Evolutionary conservation across 805 yeast species (phyloP).

Genomic region (Clavispora vitiphila): DNA sequence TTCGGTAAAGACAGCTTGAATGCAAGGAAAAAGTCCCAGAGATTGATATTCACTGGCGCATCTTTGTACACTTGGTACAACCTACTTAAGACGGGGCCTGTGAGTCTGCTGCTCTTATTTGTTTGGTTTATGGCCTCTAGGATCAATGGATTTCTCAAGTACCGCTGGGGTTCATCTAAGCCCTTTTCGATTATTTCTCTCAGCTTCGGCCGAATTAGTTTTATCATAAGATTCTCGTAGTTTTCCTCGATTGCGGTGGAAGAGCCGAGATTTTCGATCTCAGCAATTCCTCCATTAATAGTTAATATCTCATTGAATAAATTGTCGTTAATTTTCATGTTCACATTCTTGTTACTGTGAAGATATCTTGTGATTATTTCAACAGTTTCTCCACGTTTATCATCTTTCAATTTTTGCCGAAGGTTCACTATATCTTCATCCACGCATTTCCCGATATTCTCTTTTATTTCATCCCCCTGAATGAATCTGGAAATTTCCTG

Average conservation of each 20-base stretch:
- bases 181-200: conserved; percentile 27
- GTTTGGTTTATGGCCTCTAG: conserved; percentile 1
- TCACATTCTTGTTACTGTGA: conserved; percentile 11
- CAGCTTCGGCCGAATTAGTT: conserved; percentile 32
- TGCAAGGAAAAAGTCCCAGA: conserved; percentile 61
- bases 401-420: background rate
- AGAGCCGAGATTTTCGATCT: conserved; percentile 11
- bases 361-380: conserved; percentile 15
- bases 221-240: conserved; percentile 33
- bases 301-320: conserved; percentile 31
- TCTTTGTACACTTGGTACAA: conserved; percentile 72
- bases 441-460: conserved; percentile 1
- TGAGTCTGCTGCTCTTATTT: conserved; percentile 4
- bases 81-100: conserved; percentile 23
- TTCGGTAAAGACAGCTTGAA: conserved; percentile 47
- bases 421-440: conserved; percentile 9
- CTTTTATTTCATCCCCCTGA: conserved; percentile 6
- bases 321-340: conserved; percentile 20
- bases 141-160: conserved; percentile 15
- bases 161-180: conserved; percentile 26
- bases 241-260: conserved; percentile 29
- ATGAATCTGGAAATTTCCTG: conserved; percentile 6
- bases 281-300: conserved; percentile 22
- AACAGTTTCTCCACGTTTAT: background rate
- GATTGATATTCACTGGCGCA: conserved; percentile 64